A percentile compares a stretch with the other conserved stretches of the same genome.
Conservation (phyloP, 2,329 filamentous ascomycete species). For the Fusarium armeniacum region DNA sequence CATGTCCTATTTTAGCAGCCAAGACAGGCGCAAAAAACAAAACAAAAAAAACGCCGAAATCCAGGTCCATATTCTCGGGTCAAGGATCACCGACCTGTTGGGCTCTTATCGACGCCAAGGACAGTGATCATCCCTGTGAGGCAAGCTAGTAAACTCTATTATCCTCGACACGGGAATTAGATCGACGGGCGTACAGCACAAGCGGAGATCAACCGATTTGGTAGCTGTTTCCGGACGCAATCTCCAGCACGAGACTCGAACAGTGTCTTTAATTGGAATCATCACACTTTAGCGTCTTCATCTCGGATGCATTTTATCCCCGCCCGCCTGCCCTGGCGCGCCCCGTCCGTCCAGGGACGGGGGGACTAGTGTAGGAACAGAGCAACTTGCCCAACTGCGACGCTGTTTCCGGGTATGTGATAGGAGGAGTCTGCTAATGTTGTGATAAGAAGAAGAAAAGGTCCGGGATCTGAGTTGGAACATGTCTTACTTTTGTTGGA, state of each 20-base stretch:
- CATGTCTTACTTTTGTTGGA: neutral
- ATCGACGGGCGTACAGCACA: neutral
- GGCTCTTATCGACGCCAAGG: neutral
- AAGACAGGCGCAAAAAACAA: neutral
- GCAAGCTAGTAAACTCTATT: conserved; percentile 2
- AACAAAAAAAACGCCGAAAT: neutral
- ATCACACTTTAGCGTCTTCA: neutral
- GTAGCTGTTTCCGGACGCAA: neutral
- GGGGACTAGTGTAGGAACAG: neutral
- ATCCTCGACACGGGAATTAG: neutral
- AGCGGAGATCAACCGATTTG: neutral
- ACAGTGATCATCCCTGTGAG: neutral
- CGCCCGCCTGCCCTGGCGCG: neutral
- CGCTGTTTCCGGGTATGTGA: neutral
- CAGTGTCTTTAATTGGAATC: neutral
- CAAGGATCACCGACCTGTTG: neutral
- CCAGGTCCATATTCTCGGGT: neutral
- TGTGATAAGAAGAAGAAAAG: too few species aligned
- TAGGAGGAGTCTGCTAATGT: neutral
- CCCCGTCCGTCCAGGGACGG: neutral
- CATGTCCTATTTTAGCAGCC: too few species aligned
- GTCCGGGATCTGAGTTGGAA: neutral
- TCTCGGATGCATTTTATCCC: neutral
- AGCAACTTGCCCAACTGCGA: neutral
- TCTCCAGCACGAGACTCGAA: neutral